Evolutionary conservation across 139 green algal genomes (phyloP).

Genomic region (Coelastrella sp.): DNA sequence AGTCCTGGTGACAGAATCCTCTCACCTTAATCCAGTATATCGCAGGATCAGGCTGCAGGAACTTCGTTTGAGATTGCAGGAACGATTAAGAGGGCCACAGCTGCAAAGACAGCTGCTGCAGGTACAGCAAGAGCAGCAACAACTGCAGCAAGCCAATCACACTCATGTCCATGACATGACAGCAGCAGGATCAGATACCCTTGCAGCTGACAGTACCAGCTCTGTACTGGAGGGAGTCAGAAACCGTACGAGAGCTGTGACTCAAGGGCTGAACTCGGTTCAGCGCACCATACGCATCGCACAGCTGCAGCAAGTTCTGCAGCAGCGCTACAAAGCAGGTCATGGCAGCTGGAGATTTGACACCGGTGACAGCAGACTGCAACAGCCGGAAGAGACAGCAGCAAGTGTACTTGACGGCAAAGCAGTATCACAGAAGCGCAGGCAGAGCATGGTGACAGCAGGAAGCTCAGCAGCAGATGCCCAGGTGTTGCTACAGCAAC

Average conservation of each 20-base stretch:
- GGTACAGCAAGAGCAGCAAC: constrained; percentile 8
- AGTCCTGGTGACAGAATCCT: constrained; percentile 1
- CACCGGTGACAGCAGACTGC: neutral
- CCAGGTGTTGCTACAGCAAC: neutral
- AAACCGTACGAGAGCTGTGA: neutral
- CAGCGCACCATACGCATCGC: constrained; percentile 22
- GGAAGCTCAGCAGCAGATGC: constrained; percentile 4
- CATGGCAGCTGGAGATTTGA: neutral
- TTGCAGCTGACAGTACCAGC: neutral
- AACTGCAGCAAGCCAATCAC: too few relatives aligned
- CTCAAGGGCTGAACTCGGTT: constrained; percentile 6
- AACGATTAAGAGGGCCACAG: constrained; percentile 15
- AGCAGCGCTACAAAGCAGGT: neutral
- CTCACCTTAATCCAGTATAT: constrained; percentile 32
- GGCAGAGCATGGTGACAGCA: neutral
- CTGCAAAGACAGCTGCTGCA: constrained; percentile 31
- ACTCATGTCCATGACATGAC: too few relatives aligned
- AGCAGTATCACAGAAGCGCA: neutral
- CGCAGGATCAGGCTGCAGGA: constrained; percentile 28
- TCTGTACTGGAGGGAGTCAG: too few relatives aligned
- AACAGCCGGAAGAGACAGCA: neutral
- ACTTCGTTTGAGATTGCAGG: constrained; percentile 11
- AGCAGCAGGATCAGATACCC: neutral
- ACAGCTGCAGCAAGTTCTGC: constrained; percentile 1
- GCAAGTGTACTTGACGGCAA: too few relatives aligned